A percentile compares a stretch with the other conserved stretches of the same genome.
phyloP scores from a whole-genome alignment of 805 yeast species.

The Ogataea glucozyma region DNA sequence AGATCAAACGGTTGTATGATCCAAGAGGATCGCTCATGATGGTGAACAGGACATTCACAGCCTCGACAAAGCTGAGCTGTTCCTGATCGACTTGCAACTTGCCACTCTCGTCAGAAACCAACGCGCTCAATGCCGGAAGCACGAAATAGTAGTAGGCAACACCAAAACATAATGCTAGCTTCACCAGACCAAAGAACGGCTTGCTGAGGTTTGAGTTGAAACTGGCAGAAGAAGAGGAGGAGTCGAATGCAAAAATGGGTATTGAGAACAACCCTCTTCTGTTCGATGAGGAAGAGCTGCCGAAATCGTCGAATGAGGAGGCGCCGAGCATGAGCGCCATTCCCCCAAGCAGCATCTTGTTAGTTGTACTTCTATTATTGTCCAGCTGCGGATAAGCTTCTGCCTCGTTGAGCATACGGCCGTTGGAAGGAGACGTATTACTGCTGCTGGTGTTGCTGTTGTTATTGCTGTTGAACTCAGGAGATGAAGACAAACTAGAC shows the following conservation, averaged over 20 bases:
- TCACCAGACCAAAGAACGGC: conserved; percentile 33
- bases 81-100: neutral
- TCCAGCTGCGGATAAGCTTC: conserved; percentile 19
- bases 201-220: conserved; percentile 22
- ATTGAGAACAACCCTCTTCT: conserved; percentile 33
- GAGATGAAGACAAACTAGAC: conserved; percentile 28
- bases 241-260: conserved; percentile 32
- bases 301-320: conserved; percentile 53
- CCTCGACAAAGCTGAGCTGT: conserved; percentile 9
- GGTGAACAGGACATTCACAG: conserved; percentile 6
- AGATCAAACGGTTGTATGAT: conserved; percentile 14
- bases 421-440: conserved; percentile 16
- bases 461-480: conserved; percentile 20
- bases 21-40: conserved; percentile 19
- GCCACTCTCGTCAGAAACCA: conserved; percentile 11
- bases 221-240: conserved; percentile 20
- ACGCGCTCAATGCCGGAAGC: conserved; percentile 17
- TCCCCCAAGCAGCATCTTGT: conserved; percentile 60
- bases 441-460: conserved; percentile 8
- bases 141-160: conserved; percentile 25
- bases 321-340: conserved; percentile 66
- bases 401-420: conserved; percentile 12
- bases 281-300: conserved; percentile 22
- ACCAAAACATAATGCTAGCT: conserved; percentile 24
- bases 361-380: conserved; percentile 32